Percentiles rank a stretch among this genome's conserved stretches.
Conservation (phyloP, 805 yeast species). For the Ogataea populi-albae region DNA sequence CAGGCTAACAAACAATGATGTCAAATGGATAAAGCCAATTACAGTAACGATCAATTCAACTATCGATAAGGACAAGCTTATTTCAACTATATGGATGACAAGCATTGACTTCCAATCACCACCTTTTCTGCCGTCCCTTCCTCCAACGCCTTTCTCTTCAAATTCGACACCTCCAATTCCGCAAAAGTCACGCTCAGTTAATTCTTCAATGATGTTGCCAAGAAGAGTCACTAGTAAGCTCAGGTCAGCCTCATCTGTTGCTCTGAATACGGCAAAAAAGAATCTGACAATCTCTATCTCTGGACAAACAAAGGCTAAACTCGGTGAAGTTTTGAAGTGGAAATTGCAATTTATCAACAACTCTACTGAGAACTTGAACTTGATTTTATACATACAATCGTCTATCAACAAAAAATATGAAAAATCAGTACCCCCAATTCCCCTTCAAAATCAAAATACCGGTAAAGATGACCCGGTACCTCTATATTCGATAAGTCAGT, state of each 20-base stretch:
- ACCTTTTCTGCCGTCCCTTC: conserved; percentile 8
- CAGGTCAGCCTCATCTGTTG: conserved; percentile 24
- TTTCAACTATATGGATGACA: conserved; percentile 38
- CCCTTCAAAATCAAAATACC: conserved; percentile 23
- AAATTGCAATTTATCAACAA: conserved; percentile 63
- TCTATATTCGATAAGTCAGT: conserved; percentile 27
- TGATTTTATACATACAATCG: conserved; percentile 48
- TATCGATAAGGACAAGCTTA: conserved; percentile 17
- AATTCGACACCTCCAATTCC: conserved; percentile 23
- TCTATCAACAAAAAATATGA: conserved; percentile 34
- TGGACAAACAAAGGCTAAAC: conserved; percentile 57
- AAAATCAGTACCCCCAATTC: conserved; percentile 36
- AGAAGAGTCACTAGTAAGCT: conserved; percentile 18
- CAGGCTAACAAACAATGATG: conserved; percentile 26
- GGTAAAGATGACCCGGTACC: conserved; percentile 27
- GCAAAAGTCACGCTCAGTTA: conserved; percentile 12
- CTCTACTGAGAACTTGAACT: conserved; percentile 45
- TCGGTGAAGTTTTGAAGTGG: conserved; percentile 64
- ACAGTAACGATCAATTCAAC: conserved; percentile 22
- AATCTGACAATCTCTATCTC: conserved; percentile 52
- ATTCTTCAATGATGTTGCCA: conserved; percentile 21
- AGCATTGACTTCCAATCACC: conserved; percentile 31
- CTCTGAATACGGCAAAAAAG: conserved; percentile 16
- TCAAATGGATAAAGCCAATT: conserved; percentile 26
- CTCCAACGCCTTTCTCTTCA: conserved; percentile 12